phyloP scores from a whole-genome alignment of 768 basidiomycete species.

The Neoboletus subvelutipes region DNA sequence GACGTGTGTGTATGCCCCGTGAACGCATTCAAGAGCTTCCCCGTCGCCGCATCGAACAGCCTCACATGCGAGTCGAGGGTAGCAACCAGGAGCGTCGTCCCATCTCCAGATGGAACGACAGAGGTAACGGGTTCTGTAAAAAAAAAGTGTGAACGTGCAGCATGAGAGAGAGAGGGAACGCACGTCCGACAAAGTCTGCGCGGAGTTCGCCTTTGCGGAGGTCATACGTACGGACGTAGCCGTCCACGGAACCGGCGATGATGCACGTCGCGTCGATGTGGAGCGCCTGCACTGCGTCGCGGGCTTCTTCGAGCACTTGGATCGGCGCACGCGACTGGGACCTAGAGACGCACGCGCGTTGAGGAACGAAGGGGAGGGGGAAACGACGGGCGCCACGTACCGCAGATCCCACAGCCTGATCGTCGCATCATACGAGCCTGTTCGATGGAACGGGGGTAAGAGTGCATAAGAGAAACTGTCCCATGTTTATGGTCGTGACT shows the following conservation, averaged over 20 bases:
- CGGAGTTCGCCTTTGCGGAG: conserved; percentile 89
- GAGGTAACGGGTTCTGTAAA: conserved; percentile 90
- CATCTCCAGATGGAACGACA: conserved; percentile 75
- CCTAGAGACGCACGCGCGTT: conserved; percentile 35
- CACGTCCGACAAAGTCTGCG: conserved; percentile 88
- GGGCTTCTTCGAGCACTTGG: conserved; percentile 87
- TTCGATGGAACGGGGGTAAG: neutral
- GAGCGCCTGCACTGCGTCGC: conserved; percentile 82
- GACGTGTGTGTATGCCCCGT: conserved; percentile 69
- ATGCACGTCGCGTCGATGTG: conserved; percentile 66
- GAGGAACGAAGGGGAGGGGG: neutral
- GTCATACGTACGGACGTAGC: conserved; percentile 91
- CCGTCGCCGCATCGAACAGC: conserved; percentile 80
- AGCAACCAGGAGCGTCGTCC: conserved; percentile 76
- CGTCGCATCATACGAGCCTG: conserved; percentile 91
- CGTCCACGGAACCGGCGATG: conserved; percentile 86
- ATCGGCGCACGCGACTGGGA: conserved; percentile 81
- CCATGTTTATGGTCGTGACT: neutral
- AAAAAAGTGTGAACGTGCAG: neutral
- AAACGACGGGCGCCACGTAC: conserved; percentile 37
- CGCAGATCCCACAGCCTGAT: conserved; percentile 91
- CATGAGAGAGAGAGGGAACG: conserved; percentile 30
- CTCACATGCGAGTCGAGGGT: conserved; percentile 84
- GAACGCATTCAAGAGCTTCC: conserved; percentile 85
- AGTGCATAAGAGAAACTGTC: neutral